Evolutionary conservation across 306 rosid species (phyloP), one percentile per base, ranked within the genome.

Genomic region (Gastrolobium villosum): DNA sequence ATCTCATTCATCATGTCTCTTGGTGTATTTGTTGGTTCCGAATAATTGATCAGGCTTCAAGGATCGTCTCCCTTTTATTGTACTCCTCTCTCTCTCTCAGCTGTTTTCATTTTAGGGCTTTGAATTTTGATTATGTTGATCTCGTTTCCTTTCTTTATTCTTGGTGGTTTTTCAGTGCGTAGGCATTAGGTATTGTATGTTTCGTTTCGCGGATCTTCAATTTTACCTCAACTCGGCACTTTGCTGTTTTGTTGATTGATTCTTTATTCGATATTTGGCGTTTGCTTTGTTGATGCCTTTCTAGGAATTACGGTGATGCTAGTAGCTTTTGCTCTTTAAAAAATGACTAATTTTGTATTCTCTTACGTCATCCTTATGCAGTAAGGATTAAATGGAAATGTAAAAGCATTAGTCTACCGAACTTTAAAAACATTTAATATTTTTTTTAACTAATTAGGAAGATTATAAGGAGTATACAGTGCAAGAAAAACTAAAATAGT

Each of bases 261-360:
- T 77, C 3, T 37, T 3, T 65, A 9, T 59, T 40, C 65, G 65
- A 41, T 32, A 2, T 39, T 52, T 31, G 48, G 14, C 40, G 62
- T 40, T 48, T 55, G 62, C 6, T 61, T 72, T 35, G 35, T n/a
- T 53, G n/a, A 34, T 70, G 52, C 36, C 4, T 14, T 76, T 57
- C 3, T 39, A 1, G 7, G 72, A 67, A 30, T 71, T 6, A 62
- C 44, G 7, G 41, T 62, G 56, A 62, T 52, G 39, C 62, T 0
- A 39, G 35, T 48, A 46, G 57, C 30, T 4, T 40, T 80, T 71
- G 71, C 2, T 48, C 36, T 70, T 35, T 1, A 5, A 53, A 20
- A 5, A 3, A n/a, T 4, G 0, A 5, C 5, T 41, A 10, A 8
- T 59, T 11, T 49, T 50, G 15, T 3, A 35, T 52, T 5, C 32